A percentile compares a stretch with the other conserved stretches of the same genome.
These are phyloP conservation scores for Alnus glutinosa DNA, from an alignment of 306 rosid species.

Conservation along the genomic window DNA sequence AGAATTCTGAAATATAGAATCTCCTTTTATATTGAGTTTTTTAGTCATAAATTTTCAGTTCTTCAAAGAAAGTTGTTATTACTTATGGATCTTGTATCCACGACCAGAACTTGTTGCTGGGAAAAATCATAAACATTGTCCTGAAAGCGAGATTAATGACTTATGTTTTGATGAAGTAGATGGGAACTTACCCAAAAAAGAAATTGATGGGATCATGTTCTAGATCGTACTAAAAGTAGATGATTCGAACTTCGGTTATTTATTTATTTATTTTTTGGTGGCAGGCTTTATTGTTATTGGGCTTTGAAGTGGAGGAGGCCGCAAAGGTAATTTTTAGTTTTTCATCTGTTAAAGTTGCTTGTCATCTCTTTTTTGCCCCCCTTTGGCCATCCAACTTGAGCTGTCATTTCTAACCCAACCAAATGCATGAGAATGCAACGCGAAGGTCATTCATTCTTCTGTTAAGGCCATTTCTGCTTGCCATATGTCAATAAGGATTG, in stretches of 20 bases:
- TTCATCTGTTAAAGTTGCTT: background rate
- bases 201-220: background rate
- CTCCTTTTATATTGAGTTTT: background rate
- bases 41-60: background rate
- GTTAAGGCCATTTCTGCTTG: background rate
- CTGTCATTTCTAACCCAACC: background rate
- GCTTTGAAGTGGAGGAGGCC: conserved; percentile 72
- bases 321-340: conserved; percentile 49
- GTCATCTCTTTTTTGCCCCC: background rate
- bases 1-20: background rate
- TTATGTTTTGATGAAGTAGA: background rate
- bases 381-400: background rate
- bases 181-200: conserved; percentile 6
- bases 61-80: background rate
- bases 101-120: background rate
- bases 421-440: background rate
- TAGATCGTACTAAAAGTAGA: background rate
- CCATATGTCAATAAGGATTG: background rate
- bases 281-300: conserved; percentile 82
- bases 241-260: background rate
- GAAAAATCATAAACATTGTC: background rate
- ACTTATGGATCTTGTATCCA: background rate
- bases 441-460: background rate
- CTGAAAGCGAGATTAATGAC: background rate
- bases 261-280: conserved; percentile 10